A percentile compares a stretch with the other conserved stretches of the same genome.
phyloP scores from a whole-genome alignment of 1,284 basidiomycete genomes.

The Megacollybia platyphylla region DNA sequence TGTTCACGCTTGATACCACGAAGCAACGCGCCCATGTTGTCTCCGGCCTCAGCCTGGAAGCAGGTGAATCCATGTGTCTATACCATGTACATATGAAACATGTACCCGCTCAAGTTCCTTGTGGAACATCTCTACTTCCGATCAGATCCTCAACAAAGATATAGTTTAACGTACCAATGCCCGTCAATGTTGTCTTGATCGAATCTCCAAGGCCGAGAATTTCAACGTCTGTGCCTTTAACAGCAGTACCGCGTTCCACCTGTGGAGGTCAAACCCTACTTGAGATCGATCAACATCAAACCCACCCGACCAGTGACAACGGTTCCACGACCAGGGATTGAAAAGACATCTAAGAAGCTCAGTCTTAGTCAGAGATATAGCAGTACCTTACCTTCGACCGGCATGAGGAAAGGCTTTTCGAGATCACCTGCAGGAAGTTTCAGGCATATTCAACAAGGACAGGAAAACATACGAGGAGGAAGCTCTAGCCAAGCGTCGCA shows the following conservation, averaged over 20 bases:
- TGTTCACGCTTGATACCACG: conserved; percentile 98
- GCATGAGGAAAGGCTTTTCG: conserved; percentile 96
- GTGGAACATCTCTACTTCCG: conserved; percentile 89
- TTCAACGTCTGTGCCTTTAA: conserved; percentile 93
- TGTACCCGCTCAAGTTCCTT: conserved; percentile 91
- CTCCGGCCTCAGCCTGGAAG: conserved; percentile 84
- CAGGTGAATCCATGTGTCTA: conserved; percentile 3
- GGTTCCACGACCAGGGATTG: conserved; percentile 96
- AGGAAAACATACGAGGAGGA: conserved; percentile 60
- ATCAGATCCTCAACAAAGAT: background rate
- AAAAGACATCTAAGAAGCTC: conserved; percentile 70
- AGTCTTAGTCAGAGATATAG: background rate
- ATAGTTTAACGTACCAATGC: conserved; percentile 57
- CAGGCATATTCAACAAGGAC: conserved; percentile 3
- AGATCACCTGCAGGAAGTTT: conserved; percentile 58
- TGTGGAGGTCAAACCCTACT: conserved; percentile 15
- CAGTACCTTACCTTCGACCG: conserved; percentile 59
- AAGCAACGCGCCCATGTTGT: conserved; percentile 98
- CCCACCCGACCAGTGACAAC: conserved; percentile 87
- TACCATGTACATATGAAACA: background rate
- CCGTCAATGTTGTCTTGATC: conserved; percentile 92
- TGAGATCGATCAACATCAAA: conserved; percentile 6
- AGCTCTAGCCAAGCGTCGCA: conserved; percentile 96
- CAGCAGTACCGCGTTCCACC: conserved; percentile 90
- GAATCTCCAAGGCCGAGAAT: conserved; percentile 79